Evolutionary conservation across 2,329 filamentous ascomycete species (phyloP).

Genomic region (Exophiala phaeomuriformis): DNA sequence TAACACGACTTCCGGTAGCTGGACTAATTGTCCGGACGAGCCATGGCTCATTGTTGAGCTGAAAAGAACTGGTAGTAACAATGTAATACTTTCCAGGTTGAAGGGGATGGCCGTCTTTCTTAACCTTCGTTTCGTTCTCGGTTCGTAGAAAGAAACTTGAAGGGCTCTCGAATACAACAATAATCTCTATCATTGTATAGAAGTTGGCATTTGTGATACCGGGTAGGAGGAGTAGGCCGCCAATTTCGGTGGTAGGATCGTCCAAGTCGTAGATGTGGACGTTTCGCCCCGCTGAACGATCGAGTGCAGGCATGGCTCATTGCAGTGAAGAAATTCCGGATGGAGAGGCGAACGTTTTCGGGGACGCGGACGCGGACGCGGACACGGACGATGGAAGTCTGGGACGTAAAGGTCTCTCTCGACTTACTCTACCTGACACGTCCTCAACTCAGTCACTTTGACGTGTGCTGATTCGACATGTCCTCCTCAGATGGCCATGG

Average conservation of each 20-base stretch:
- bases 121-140: neutral
- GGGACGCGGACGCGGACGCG: neutral
- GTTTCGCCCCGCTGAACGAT: conserved; percentile 11
- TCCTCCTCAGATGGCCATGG: too few species aligned
- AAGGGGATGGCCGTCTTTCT: neutral
- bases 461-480: too few species aligned
- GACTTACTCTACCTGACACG: too few species aligned
- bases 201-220: conserved; percentile 28
- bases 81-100: neutral
- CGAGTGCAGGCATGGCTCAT: neutral
- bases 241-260: conserved; percentile 9
- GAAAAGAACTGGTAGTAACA: neutral
- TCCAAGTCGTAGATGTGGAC: conserved; percentile 16
- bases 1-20: neutral
- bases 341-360: neutral
- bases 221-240: conserved; percentile 16
- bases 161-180: conserved; percentile 15
- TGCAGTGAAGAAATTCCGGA: neutral
- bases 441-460: too few species aligned
- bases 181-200: conserved; percentile 28
- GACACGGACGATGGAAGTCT: neutral
- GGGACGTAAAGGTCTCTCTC: neutral
- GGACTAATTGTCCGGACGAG: neutral
- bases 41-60: neutral
- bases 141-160: neutral